phyloP scores from a whole-genome alignment of 2,329 filamentous ascomycete species.

The Fusarium virguliforme region DNA sequence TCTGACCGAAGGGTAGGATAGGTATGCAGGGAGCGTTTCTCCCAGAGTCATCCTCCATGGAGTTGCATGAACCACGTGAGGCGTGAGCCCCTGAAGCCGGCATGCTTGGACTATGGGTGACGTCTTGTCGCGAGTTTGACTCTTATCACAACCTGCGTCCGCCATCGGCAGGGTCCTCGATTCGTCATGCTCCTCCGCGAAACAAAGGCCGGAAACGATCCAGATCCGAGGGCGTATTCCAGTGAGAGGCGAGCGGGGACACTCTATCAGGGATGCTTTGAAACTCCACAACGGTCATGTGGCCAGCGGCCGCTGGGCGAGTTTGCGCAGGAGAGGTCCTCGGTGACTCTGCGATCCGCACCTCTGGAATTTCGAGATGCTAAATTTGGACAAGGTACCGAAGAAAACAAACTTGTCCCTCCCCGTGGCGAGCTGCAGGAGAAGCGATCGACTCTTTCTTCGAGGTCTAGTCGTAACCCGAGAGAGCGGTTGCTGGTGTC shows the following conservation, averaged over 20 bases:
- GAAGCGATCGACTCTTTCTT: conserved; percentile 29
- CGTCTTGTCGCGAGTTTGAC: conserved; percentile 27
- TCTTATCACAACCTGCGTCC: conserved; percentile 16
- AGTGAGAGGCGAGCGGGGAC: conserved; percentile 10
- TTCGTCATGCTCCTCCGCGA: conserved; percentile 33
- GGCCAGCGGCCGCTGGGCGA: conserved; percentile 25
- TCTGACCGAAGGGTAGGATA: conserved; percentile 23
- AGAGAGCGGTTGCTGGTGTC: conserved; percentile 43
- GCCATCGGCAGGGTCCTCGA: conserved; percentile 30
- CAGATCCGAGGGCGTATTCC: conserved; percentile 20
- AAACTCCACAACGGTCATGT: conserved; percentile 20
- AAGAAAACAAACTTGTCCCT: neutral
- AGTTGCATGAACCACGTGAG: conserved; percentile 17
- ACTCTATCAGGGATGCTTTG: conserved; percentile 13
- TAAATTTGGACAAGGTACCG: conserved; percentile 22
- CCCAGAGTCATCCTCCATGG: conserved; percentile 22
- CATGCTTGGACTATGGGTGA: conserved; percentile 32
- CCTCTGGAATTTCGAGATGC: conserved; percentile 10
- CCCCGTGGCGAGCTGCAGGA: conserved; percentile 16
- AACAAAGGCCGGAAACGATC: conserved; percentile 16
- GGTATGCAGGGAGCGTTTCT: conserved; percentile 26
- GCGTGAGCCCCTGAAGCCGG: conserved; percentile 31
- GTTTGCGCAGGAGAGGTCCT: conserved; percentile 13
- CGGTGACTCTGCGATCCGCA: conserved; percentile 10
- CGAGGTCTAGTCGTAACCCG: conserved; percentile 24